These are phyloP conservation scores for Penicillium thymicola DNA, from an alignment of 2,329 filamentous ascomycete genomes.

Conservation along the genomic window DNA sequence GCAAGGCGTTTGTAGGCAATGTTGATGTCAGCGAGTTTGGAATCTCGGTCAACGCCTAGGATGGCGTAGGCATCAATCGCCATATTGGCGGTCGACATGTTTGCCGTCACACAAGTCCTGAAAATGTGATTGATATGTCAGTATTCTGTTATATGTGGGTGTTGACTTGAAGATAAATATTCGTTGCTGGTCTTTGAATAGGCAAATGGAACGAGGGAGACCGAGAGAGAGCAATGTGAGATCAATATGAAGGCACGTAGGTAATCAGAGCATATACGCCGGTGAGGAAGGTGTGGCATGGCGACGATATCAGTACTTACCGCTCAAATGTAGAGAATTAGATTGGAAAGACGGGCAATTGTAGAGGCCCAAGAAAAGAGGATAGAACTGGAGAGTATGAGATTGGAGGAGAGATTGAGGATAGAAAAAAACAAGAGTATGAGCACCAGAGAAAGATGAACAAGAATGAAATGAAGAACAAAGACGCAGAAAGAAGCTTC, in stretches of 20 bases:
- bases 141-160: neutral
- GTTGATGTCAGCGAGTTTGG: constrained; percentile 33
- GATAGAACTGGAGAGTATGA: neutral
- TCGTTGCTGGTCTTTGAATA: neutral
- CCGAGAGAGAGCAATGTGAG: neutral
- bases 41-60: constrained; percentile 25
- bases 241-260: neutral
- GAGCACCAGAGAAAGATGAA: neutral
- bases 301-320: neutral
- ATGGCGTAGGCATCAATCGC: constrained; percentile 27
- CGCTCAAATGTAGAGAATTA: neutral
- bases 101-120: neutral
- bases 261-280: neutral
- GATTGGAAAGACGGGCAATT: neutral
- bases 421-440: neutral
- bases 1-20: constrained; percentile 35
- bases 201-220: neutral
- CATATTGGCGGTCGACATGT: constrained; percentile 3
- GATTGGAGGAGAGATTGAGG: neutral
- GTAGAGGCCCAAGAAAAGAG: neutral
- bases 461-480: neutral
- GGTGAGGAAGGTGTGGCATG: constrained; percentile 2
- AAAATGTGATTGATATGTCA: neutral
- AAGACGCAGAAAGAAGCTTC: neutral
- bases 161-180: neutral